Percentiles rank a stretch among this genome's conserved stretches.
phyloP scores from a whole-genome alignment of 306 rosid genomes.

The Begonia peltatifolia region DNA sequence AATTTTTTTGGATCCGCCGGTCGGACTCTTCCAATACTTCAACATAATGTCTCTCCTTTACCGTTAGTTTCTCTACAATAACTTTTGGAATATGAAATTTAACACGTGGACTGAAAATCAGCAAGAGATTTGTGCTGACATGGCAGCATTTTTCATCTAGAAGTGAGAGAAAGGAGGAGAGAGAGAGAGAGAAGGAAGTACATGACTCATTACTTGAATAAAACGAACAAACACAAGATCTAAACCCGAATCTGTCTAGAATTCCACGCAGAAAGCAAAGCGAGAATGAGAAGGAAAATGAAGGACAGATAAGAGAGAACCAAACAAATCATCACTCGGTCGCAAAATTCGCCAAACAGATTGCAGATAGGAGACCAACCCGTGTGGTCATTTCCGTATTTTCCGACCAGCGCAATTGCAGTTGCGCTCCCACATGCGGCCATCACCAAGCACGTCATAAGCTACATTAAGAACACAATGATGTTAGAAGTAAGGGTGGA shows the following conservation, averaged over 20 bases:
- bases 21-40: no score
- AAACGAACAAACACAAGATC: no score
- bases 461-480: constrained; percentile 9
- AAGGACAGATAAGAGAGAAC: constrained; percentile 31
- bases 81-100: no score
- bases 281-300: constrained; percentile 21
- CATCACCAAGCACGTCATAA: constrained; percentile 18
- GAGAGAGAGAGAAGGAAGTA: no score
- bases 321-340: constrained; percentile 15
- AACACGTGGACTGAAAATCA: no score
- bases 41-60: no score
- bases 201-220: no score
- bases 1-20: no score
- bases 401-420: constrained; percentile 36
- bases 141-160: no score
- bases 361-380: constrained; percentile 46
- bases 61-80: no score
- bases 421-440: constrained; percentile 37
- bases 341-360: constrained; percentile 23
- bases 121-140: no score
- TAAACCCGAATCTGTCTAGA: constrained; percentile 16
- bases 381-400: constrained; percentile 29
- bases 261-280: constrained; percentile 22
- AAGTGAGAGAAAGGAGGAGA: no score
- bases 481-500: neutral